Percentiles rank a stretch among this genome's conserved stretches.
phyloP scores from a whole-genome alignment of 208 protist genomes.

The Crithidia mellificae region DNA sequence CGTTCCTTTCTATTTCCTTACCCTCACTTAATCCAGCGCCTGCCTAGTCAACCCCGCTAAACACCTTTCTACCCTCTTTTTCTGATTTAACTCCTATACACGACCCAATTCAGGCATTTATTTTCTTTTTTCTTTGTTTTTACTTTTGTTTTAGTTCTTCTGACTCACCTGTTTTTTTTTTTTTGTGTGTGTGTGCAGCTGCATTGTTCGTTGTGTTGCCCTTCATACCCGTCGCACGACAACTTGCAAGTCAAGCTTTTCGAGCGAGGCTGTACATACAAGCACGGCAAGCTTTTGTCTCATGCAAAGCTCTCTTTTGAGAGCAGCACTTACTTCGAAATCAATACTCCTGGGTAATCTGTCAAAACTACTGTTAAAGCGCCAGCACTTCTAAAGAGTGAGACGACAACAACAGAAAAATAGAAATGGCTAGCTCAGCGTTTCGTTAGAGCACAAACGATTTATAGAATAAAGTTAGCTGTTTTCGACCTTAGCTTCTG shows the following conservation, averaged over 20 bases:
- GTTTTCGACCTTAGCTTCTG: too few relatives aligned
- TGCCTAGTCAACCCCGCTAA: too few relatives aligned
- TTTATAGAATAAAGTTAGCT: too few relatives aligned
- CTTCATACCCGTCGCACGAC: neutral
- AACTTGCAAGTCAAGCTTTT: neutral
- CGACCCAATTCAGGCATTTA: neutral
- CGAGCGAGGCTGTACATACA: neutral
- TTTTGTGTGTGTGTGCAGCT: neutral
- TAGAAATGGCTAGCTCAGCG: too few relatives aligned
- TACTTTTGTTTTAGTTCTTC: neutral
- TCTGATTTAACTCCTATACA: neutral
- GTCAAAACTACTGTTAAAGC: too few relatives aligned
- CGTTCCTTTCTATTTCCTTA: too few relatives aligned
- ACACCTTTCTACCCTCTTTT: neutral
- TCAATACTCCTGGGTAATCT: too few relatives aligned
- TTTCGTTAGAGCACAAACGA: too few relatives aligned
- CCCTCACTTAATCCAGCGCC: too few relatives aligned
- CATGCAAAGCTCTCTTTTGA: neutral
- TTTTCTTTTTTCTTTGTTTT: neutral
- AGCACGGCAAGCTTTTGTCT: neutral
- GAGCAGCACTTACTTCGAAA: too few relatives aligned
- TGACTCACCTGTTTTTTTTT: neutral
- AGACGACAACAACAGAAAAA: too few relatives aligned
- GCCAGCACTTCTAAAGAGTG: too few relatives aligned
- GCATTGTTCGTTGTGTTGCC: neutral